Conservation (phyloP, 2,329 filamentous ascomycete genomes). For the Orbilia javanica region DNA sequence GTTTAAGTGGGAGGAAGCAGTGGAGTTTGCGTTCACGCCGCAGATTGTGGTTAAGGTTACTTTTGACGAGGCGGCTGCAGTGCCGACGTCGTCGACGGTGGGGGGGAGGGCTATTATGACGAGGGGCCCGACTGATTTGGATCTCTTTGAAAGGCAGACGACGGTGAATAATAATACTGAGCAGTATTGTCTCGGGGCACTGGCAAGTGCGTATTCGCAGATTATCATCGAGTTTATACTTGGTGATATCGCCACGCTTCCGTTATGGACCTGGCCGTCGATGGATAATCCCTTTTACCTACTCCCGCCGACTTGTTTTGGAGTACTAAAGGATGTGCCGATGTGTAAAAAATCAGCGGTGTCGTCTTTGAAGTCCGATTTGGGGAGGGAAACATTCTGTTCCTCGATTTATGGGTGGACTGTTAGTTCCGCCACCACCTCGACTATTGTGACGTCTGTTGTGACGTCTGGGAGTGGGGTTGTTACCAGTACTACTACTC, state of each 20-base stretch:
- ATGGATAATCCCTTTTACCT: neutral
- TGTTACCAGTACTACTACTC: neutral
- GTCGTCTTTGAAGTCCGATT: neutral
- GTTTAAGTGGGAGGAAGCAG: neutral
- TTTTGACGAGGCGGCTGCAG: neutral
- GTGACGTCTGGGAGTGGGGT: neutral
- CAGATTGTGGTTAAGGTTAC: neutral
- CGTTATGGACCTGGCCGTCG: neutral
- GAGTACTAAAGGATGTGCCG: neutral
- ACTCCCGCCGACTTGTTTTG: neutral
- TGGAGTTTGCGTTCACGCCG: neutral
- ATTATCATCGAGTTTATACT: neutral
- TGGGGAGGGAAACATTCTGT: neutral
- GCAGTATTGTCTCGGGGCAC: neutral
- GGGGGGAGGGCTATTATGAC: neutral
- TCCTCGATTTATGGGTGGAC: neutral
- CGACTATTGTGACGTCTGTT: neutral
- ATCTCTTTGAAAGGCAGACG: neutral
- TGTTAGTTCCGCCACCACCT: neutral
- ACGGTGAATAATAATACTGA: too few species aligned
- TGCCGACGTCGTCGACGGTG: too few species aligned
- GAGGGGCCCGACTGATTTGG: neutral
- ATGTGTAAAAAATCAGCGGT: slow-evolving; percentile 10
- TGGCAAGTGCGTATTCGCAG: neutral
- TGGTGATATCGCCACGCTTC: slow-evolving; percentile 1